Evolutionary conservation across 352 stramenopile species (phyloP), one percentile per base, ranked within the genome.

Genomic region (Phytophthora fragariae): DNA sequence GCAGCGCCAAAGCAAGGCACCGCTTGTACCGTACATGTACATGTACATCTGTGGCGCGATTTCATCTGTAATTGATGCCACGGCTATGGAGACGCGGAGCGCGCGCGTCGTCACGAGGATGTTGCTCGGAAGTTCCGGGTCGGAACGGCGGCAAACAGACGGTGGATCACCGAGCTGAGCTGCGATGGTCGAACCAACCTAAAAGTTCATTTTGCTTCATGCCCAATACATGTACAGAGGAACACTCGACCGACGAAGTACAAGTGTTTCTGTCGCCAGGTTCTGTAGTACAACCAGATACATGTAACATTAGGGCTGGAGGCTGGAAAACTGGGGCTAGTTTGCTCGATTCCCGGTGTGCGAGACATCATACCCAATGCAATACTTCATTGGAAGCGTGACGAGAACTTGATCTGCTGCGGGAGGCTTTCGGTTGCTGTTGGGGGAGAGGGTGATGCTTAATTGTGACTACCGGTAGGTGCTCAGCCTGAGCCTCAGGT

Each of bases 51-150:
- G 17, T n/a, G 29, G 8, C 33, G 55, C 55, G 31, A 8, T 49
- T n/a, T 19, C 54, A 19, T 31, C 29, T 31, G 29, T 59, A 59
- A 59, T 59, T 11, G 54, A 37, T 29, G 54, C 54, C 54, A 29
- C 53, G 52, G 66, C 62, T 74, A 70, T 70, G 67, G 27, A 12
- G 52, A 14, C n/a, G 17, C 29, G 29, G 29, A 41, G 50, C 55
- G 10, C 12, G 21, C 41, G 53, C 37, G 35, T 62, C 62, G 39
- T 75, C 46, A 72, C 68, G 41, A 72, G 50, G 68, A 75, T 75
- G 68, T 70, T 75, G 35, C 44, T 21, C 3, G 15, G 29, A 31
- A 31, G 29, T 31, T 31, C 29, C 29, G 3, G 4, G 29, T 31
- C 29, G 29, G 55, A 65, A 70, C 35, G 53, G 55, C 33, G 55